phyloP scores from a whole-genome alignment of 495 filamentous ascomycete genomes.

The Neurospora africana region DNA sequence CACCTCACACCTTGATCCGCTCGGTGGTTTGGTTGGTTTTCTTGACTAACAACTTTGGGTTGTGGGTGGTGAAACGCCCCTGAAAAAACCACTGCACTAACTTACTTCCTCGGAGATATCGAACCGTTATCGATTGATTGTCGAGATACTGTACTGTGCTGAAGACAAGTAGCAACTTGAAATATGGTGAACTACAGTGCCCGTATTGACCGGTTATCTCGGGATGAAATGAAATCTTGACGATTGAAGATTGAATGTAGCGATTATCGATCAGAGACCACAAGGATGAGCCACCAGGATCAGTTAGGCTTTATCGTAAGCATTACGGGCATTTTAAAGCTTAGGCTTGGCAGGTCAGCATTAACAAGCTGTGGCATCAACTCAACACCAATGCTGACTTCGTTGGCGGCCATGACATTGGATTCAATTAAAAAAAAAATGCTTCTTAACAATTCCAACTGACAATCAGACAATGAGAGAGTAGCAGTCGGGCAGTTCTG shows the following conservation, averaged over 20 bases:
- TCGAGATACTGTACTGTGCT: not conserved
- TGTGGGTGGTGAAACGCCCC: not conserved
- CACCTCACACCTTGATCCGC: not conserved
- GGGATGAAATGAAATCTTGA: not conserved
- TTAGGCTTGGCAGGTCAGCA: not conserved
- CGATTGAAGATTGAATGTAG: not conserved
- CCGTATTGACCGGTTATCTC: not conserved
- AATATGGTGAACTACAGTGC: not conserved
- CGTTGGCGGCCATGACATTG: not conserved
- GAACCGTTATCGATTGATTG: not conserved
- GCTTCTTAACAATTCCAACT: not conserved
- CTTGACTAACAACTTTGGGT: not conserved
- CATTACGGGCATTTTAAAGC: not conserved
- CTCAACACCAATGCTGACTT: not conserved
- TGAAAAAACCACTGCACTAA: not conserved
- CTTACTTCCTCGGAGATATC: not conserved
- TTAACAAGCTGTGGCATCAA: not conserved
- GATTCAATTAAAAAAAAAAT: not conserved
- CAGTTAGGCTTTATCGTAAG: not conserved
- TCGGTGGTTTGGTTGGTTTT: not conserved
- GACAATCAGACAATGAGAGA: not conserved
- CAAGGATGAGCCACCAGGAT: not conserved
- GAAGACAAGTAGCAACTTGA: not conserved
- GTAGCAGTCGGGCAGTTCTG: not conserved
- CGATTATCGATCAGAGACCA: not conserved